Conservation (phyloP, 306 rosid species). For the Calophaca sinica region DNA sequence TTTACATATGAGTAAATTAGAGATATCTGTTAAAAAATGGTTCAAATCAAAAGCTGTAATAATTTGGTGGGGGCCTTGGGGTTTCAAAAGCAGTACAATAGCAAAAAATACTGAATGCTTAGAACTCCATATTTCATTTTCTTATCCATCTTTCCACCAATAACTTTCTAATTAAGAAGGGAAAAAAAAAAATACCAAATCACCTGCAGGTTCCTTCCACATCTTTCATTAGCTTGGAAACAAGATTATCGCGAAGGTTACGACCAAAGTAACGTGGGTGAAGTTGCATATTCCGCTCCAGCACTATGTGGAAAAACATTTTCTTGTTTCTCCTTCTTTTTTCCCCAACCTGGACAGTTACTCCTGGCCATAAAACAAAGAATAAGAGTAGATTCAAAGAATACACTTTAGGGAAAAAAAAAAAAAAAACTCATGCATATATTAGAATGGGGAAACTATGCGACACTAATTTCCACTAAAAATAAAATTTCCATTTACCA, state of each 20-base stretch:
- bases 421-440: neutral
- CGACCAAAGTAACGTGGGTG: slow-evolving; percentile 98
- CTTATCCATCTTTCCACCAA: neutral
- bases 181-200: neutral
- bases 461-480: too few species aligned
- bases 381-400: neutral
- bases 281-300: slow-evolving; percentile 96
- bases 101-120: neutral
- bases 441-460: neutral
- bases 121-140: neutral
- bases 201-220: slow-evolving; percentile 98
- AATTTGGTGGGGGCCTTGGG: too few species aligned
- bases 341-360: neutral
- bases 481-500: too few species aligned
- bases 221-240: slow-evolving; percentile 95
- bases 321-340: slow-evolving; percentile 27
- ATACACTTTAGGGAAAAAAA: neutral
- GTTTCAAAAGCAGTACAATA: too few species aligned
- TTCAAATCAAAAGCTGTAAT: neutral
- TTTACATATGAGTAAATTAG: too few species aligned
- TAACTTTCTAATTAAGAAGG: neutral
- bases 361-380: neutral
- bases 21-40: neutral
- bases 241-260: slow-evolving; percentile 84
- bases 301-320: slow-evolving; percentile 91